Conservation (phyloP, 75 land plant species). For the Pinus taeda region DNA sequence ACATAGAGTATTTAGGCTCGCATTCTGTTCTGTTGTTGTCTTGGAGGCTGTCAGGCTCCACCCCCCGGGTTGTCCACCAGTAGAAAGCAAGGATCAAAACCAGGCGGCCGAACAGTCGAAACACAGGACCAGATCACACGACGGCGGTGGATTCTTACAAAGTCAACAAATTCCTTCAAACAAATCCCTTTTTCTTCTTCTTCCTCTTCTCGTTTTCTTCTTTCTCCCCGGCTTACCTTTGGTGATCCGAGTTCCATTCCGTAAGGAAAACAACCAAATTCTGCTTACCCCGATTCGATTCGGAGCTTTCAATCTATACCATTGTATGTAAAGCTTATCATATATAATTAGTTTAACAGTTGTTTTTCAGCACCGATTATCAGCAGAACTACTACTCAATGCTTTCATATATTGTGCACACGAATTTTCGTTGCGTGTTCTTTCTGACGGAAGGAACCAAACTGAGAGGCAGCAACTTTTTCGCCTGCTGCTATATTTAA, state of each 20-base stretch:
- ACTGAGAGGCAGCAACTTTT: too few relatives aligned
- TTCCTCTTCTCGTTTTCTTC: conserved; percentile 4
- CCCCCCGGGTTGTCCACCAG: neutral
- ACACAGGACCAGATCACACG: conserved; percentile 2
- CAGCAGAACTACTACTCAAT: neutral
- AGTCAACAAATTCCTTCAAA: neutral
- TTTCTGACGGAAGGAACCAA: neutral
- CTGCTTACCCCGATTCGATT: conserved; percentile 2
- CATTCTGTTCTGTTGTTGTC: neutral
- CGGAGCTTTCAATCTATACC: conserved; percentile 7
- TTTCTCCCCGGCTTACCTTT: conserved; percentile 1
- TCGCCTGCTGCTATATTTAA: neutral
- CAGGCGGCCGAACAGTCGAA: conserved; percentile 11
- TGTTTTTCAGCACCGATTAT: too few relatives aligned
- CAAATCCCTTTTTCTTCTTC: conserved; percentile 1
- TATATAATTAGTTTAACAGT: neutral
- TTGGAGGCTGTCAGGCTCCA: neutral
- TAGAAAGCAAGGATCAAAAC: conserved; percentile 6
- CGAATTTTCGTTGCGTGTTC: neutral
- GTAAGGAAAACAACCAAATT: neutral
- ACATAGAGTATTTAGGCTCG: neutral
- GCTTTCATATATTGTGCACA: neutral
- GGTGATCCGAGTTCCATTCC: conserved; percentile 10
- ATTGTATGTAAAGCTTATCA: neutral
- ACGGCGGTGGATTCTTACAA: conserved; percentile 1